Percentiles rank a stretch among this genome's conserved stretches.
These are phyloP conservation scores for Termitomyces sp. DNA, from an alignment of 768 basidiomycete species.

Conservation along the genomic window DNA sequence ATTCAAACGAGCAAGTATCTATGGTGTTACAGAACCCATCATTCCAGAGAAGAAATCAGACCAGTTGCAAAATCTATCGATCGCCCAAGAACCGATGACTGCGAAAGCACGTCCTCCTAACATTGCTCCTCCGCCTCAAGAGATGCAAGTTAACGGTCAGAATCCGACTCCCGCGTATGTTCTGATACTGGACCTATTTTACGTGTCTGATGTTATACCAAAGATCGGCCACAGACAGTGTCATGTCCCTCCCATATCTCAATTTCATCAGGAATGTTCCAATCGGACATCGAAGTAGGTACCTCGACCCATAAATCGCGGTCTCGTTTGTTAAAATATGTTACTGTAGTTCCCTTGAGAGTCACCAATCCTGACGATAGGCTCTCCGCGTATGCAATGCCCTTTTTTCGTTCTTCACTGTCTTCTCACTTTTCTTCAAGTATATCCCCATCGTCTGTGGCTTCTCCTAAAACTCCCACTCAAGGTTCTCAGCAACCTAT, in stretches of 20 bases:
- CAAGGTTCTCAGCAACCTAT: not conserved
- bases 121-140: conserved; percentile 13
- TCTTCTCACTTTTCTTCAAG: conserved; percentile 1
- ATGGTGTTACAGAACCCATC: conserved; percentile 9
- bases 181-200: not conserved
- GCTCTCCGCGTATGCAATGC: conserved; percentile 27
- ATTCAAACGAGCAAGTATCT: conserved; percentile 28
- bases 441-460: conserved; percentile 7
- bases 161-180: conserved; percentile 9
- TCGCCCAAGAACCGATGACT: not conserved
- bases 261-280: conserved; percentile 44
- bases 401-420: not conserved
- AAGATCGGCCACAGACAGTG: conserved; percentile 41
- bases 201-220: conserved; percentile 1
- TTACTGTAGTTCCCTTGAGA: conserved; percentile 29
- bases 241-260: conserved; percentile 44
- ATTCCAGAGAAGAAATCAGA: not conserved
- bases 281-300: conserved; percentile 39
- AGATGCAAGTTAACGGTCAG: conserved; percentile 8
- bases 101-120: conserved; percentile 11
- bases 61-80: not conserved
- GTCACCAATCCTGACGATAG: conserved; percentile 35
- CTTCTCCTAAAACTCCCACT: not conserved
- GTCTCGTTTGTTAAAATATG: conserved; percentile 2
- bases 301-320: not conserved